Evolutionary conservation across 805 yeast genomes (phyloP), one percentile per base, ranked within the genome.

Genomic region (Ogataea thermomethanolica): DNA sequence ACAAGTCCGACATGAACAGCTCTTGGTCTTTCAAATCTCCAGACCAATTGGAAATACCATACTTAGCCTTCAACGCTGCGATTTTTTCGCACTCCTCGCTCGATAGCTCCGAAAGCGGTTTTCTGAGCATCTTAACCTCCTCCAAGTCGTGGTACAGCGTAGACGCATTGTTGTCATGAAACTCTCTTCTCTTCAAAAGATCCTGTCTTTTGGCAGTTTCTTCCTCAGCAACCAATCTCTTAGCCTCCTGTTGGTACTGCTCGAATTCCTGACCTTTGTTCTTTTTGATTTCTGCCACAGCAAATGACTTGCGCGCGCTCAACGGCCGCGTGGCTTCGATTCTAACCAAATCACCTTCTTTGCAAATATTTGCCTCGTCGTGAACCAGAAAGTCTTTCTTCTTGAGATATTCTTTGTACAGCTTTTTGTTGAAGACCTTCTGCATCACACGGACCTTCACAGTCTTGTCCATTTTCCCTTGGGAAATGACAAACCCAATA

Each of bases 391-490:
- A 89, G 56, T 87, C 95, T 55, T 84, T 85, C 68, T 89, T 78
- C 55, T 76, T 79, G 55, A 84, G 67, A 51, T 86, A 72, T 50
- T 86, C 87, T 65, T 84, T 85, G 60, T 84, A 84, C 48, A 86
- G 75, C 45, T 71, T 67, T 43, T 75, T 75, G 63, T 88, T 84
- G 69, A 81, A 87, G 30, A 77, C 76, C 56, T 80, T 81, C 33
- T 80, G 80, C 59, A 84, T 83, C 24, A 91, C 90, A 45, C 96
- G 77, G 45, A 91, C 97, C 67, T 89, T 90, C 48, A 91, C 89
- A 43, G 98, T 91, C 69, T 91, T 93, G 65, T 76, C 75, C 96
- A 90, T 93, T 63, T 88, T 88, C 30, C 98, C 98, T 59, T 90
- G 97, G 36, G 96, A 88, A 24, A 89, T 81, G 52, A 91, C 98